Base-by-base conservation (phyloP, 1,284 basidiomycete species). In the Irpex sp. region DNA sequence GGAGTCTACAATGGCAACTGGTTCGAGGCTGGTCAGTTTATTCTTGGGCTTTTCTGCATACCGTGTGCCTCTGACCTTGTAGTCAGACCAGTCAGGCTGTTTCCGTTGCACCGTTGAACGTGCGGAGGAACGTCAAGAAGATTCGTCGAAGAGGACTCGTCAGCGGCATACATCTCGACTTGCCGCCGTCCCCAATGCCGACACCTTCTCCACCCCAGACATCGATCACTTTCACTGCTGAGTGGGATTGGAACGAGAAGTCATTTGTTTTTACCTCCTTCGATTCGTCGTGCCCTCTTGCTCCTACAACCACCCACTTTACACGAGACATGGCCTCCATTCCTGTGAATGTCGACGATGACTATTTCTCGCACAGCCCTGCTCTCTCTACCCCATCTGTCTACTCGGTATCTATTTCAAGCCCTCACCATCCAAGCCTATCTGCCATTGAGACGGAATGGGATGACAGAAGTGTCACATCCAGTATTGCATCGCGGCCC, bases 51-150 rank as follows among this genome's bases (percentile, higher is more conserved):
- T 26, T 26, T 58, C 44, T 40, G 8, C 44, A 58, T 17, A 9
- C n/a, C 31, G 57, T 38, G 57, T 56, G 54, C 54, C 26, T 56
- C 54, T 56, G 21, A 56, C 54, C 13, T 56, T 15, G 15, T 36
- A 8, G 6, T 56, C 19, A 56, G 54, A 21, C 54, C 34, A 56
- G 21, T 34, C 58, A 66, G 62, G 56, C 62, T 55, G 63, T 65
- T 26, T 57, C 61, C 19, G 47, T 59, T 31, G 64, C 66, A 36
- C 66, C 66, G 19, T 31, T 67, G 51, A 60, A 64, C 31, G 61
- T 63, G n/a, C 68, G 73, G 52, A 75, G 74, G 69, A 75, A 75
- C 66, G 68, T 73, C 49, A 75, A 75, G 69, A 75, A 75, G 66
- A 70, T 69, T 59, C 73, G 74, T 3, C 68, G 74, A 36, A 66